Conservation (phyloP, 306 rosid species). For the Albizia julibrissin region DNA sequence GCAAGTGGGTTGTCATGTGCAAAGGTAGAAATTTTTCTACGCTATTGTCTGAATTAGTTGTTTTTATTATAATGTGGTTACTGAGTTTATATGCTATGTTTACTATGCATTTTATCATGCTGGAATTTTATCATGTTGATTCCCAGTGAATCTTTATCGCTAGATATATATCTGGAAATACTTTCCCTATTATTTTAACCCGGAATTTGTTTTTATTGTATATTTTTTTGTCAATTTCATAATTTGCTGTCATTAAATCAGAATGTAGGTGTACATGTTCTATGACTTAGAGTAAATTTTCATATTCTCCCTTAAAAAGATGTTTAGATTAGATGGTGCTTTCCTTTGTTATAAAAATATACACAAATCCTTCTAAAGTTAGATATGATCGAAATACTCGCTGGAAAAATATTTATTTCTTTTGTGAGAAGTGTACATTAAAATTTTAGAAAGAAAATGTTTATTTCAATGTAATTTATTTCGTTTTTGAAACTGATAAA, state of each 20-base stretch:
- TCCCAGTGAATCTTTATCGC: conserved; percentile 3
- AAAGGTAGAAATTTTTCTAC: conserved; percentile 54
- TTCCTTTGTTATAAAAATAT: background rate
- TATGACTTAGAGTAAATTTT: background rate
- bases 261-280: background rate
- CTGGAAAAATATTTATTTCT: background rate
- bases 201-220: background rate
- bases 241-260: background rate
- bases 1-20: conserved; percentile 73
- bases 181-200: background rate
- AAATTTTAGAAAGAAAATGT: background rate
- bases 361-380: background rate
- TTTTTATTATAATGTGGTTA: conserved; percentile 9
- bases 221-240: background rate
- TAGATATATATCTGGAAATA: background rate
- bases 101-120: too few relatives aligned
- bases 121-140: conserved; percentile 15
- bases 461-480: background rate
- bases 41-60: conserved; percentile 8
- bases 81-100: background rate
- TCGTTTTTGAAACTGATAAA: background rate
- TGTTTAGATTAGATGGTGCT: background rate
- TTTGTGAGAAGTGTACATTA: background rate
- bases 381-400: background rate
- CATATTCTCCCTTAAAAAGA: background rate